Conservation (phyloP, 371 early-diverging fungal species). For the Gilbertella persicaria region DNA sequence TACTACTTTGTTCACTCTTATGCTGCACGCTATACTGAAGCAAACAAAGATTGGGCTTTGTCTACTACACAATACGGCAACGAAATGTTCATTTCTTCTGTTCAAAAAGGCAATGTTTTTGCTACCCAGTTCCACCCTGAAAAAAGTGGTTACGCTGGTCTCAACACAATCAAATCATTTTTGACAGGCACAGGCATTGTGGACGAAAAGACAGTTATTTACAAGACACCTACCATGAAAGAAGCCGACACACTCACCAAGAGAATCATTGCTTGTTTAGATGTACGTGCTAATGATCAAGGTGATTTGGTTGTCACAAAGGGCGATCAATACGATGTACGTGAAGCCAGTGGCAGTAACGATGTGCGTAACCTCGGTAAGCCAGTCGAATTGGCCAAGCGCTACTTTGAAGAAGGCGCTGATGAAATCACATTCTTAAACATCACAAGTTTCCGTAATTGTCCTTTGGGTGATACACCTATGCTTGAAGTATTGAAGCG, state of each 20-base stretch:
- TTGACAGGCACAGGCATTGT: conserved; percentile 58
- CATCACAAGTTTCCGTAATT: conserved; percentile 95
- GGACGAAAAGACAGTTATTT: conserved; percentile 26
- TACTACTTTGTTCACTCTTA: conserved; percentile 98
- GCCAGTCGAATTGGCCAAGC: conserved; percentile 90
- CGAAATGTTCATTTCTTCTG: conserved; percentile 82
- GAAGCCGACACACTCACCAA: conserved; percentile 70
- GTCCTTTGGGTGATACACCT: conserved; percentile 88
- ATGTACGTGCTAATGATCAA: conserved; percentile 93
- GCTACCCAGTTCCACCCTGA: conserved; percentile 99
- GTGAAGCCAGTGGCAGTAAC: conserved; percentile 68
- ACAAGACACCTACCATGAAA: conserved; percentile 28
- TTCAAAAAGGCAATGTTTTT: conserved; percentile 85
- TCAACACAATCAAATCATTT: conserved; percentile 81
- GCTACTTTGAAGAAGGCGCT: conserved; percentile 95
- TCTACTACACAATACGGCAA: conserved; percentile 86
- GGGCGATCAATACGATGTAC: conserved; percentile 98
- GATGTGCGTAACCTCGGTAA: conserved; percentile 96
- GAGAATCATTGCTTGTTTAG: conserved; percentile 96
- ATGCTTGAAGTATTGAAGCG: conserved; percentile 91
- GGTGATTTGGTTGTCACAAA: conserved; percentile 98
- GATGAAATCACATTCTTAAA: conserved; percentile 97
- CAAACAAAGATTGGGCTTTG: conserved; percentile 64
- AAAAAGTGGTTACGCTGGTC: conserved; percentile 91
- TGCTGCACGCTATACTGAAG: conserved; percentile 69